Conservation (phyloP, 352 stramenopile species). For the Phytopythium oedochilum region DNA sequence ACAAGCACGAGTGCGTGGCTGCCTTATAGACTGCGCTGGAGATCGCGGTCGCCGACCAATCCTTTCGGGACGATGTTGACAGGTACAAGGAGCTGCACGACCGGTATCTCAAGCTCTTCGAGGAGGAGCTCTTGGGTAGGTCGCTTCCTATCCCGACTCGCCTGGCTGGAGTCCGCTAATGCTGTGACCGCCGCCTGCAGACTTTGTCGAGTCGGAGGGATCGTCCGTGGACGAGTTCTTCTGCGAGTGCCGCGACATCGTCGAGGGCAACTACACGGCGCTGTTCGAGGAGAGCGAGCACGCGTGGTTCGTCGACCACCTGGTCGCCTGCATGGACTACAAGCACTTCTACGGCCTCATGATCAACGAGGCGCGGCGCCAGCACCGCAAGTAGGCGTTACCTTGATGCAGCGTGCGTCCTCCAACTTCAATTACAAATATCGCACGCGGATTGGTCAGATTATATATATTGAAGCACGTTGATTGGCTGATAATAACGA, state of each 20-base stretch:
- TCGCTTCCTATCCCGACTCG: too few species aligned
- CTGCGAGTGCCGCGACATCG: slow-evolving; percentile 52
- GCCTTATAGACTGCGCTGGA: too few species aligned
- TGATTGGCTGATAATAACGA: slow-evolving; percentile 15
- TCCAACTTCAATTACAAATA: slow-evolving; percentile 1
- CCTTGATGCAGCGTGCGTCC: not conserved
- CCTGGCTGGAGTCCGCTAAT: too few species aligned
- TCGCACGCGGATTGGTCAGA: slow-evolving; percentile 3
- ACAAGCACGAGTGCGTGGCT: slow-evolving; percentile 62
- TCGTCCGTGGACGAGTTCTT: slow-evolving; percentile 68
- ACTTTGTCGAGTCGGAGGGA: slow-evolving; percentile 69
- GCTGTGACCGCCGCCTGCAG: too few species aligned
- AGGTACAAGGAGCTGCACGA: slow-evolving; percentile 78
- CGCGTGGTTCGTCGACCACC: slow-evolving; percentile 72
- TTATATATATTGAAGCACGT: not conserved
- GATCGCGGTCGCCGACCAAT: too few species aligned
- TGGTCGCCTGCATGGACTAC: slow-evolving; percentile 79
- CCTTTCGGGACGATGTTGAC: not conserved
- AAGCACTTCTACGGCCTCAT: slow-evolving; percentile 80
- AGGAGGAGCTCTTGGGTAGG: slow-evolving; percentile 56
- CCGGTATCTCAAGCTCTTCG: slow-evolving; percentile 69
- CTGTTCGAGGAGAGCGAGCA: slow-evolving; percentile 70
- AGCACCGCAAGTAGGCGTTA: slow-evolving; percentile 62
- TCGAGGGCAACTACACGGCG: slow-evolving; percentile 53
- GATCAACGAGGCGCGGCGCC: slow-evolving; percentile 69